phyloP scores from a whole-genome alignment of 305 asterid species.

The Rubia balearica region DNA sequence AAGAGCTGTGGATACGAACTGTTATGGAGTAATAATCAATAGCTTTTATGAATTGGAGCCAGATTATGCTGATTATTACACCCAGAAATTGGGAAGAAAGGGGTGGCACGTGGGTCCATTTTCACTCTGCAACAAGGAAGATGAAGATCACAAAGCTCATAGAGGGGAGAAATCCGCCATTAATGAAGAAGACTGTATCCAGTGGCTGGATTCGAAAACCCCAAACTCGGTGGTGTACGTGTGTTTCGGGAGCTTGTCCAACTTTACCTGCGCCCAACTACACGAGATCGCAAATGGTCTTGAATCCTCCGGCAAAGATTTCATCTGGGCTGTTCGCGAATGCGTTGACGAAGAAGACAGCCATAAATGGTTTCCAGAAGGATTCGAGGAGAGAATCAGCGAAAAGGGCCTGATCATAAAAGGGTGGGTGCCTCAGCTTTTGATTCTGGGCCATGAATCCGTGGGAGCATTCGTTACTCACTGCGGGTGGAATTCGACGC shows the following conservation, averaged over 20 bases:
- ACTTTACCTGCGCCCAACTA: background rate
- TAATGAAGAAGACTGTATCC: background rate
- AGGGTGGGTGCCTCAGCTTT: background rate
- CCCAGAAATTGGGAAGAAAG: background rate
- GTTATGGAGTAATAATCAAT: background rate
- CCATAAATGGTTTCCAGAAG: background rate
- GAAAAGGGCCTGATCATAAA: background rate
- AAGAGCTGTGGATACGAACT: background rate
- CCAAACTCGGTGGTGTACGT: background rate
- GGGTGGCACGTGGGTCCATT: constrained; percentile 1
- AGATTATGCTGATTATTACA: background rate
- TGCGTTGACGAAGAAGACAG: background rate
- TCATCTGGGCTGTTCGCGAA: background rate
- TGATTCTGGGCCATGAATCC: background rate
- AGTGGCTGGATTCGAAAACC: background rate
- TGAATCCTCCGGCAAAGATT: background rate
- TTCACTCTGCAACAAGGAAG: background rate
- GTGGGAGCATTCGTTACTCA: background rate
- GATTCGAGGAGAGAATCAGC: background rate
- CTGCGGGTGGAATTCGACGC: constrained; percentile 1
- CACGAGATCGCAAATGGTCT: background rate
- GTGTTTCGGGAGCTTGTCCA: background rate
- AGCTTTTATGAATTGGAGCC: background rate
- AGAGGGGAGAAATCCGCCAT: background rate
- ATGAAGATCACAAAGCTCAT: background rate